Evolutionary conservation across 2,329 filamentous ascomycete species (phyloP).

Genomic region (Calycina herbarum): DNA sequence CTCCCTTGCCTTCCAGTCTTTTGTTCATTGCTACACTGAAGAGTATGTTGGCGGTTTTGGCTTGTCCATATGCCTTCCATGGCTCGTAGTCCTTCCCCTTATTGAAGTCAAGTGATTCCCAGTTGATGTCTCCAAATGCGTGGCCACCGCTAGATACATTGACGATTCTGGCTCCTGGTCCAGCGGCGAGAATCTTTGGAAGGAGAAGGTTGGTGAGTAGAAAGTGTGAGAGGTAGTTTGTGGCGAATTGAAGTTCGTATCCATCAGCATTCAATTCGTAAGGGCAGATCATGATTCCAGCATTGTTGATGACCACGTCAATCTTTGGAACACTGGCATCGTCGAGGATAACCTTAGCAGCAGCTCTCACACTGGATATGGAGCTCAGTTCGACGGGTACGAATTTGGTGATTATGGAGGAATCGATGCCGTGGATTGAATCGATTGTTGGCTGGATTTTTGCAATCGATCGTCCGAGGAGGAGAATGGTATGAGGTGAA

Average conservation of each 20-base stretch:
- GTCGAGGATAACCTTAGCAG: not conserved
- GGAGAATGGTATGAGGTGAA: not conserved
- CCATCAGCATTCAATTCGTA: slow-evolving; percentile 42
- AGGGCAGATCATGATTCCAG: slow-evolving; percentile 29
- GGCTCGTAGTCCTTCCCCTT: slow-evolving; percentile 37
- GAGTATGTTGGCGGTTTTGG: slow-evolving; percentile 41
- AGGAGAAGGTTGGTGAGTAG: slow-evolving; percentile 51
- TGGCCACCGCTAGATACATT: slow-evolving; percentile 39
- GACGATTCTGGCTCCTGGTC: slow-evolving; percentile 19
- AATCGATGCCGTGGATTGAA: slow-evolving; percentile 18
- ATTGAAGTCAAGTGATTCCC: slow-evolving; percentile 33
- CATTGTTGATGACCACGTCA: slow-evolving; percentile 46
- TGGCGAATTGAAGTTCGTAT: slow-evolving; percentile 52
- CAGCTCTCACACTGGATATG: slow-evolving; percentile 27
- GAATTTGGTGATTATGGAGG: slow-evolving; percentile 19
- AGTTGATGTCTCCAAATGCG: slow-evolving; percentile 38
- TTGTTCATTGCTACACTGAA: slow-evolving; percentile 35
- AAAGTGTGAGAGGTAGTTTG: slow-evolving; percentile 56
- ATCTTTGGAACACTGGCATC: slow-evolving; percentile 40
- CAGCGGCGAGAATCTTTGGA: slow-evolving; percentile 18
- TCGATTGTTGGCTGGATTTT: slow-evolving; percentile 29
- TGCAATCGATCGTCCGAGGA: not conserved
- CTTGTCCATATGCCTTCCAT: slow-evolving; percentile 39
- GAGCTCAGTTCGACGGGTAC: slow-evolving; percentile 41
- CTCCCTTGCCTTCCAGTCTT: slow-evolving; percentile 27